A percentile compares a stretch with the other conserved stretches of the same genome.
Evolutionary conservation across 139 green algal genomes (phyloP).

Genomic region (Chlorella sorokiniana): DNA sequence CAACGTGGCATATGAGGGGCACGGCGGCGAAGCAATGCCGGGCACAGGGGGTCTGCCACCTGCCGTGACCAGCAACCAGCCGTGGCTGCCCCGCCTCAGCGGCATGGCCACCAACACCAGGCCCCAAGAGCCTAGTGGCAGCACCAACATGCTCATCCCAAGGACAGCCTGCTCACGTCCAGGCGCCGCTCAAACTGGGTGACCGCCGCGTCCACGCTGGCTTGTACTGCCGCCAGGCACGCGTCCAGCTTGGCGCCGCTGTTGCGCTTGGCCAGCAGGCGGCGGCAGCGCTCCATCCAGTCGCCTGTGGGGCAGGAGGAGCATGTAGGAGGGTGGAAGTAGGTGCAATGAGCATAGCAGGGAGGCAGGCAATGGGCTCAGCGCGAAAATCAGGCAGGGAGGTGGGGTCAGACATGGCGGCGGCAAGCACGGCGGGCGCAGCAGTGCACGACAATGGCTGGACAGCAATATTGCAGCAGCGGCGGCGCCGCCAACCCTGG

Average conservation of each 20-base stretch:
- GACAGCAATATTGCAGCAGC: background rate
- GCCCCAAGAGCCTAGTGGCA: background rate
- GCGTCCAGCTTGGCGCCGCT: slow-evolving; percentile 28
- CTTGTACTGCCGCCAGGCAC: slow-evolving; percentile 30
- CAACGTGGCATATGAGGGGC: no score
- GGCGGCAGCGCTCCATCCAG: slow-evolving; percentile 41
- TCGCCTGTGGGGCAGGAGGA: background rate
- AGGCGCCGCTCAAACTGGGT: slow-evolving; percentile 58
- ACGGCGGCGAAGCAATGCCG: no score
- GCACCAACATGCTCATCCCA: slow-evolving; percentile 2
- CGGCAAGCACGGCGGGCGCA: background rate
- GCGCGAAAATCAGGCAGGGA: no score
- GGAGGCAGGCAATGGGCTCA: background rate
- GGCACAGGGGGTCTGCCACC: no score
- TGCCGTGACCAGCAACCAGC: no score
- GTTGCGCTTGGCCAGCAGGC: slow-evolving; percentile 40
- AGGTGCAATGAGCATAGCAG: background rate
- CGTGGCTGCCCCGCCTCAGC: no score
- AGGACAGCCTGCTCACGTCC: slow-evolving; percentile 33
- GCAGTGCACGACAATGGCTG: background rate
- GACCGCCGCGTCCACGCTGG: slow-evolving; percentile 43
- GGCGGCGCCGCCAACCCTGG: no score
- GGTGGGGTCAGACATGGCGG: no score
- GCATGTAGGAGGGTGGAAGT: no score
- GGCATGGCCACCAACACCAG: no score